These are phyloP conservation scores for Prunus armeniaca DNA, from an alignment of 306 rosid species.

Conservation along the genomic window DNA sequence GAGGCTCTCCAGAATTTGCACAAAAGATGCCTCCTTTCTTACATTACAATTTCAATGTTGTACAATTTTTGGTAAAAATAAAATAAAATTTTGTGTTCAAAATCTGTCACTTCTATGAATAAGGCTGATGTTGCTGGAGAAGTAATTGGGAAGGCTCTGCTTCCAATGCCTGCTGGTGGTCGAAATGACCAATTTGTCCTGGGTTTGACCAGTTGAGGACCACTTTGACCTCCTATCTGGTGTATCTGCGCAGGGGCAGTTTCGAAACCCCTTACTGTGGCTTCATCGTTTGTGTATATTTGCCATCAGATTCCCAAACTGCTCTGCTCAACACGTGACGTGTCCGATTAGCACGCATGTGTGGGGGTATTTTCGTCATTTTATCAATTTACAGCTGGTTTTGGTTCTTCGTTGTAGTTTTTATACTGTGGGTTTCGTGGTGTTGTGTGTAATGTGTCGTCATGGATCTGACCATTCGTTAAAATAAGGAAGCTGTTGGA, in stretches of 20 bases:
- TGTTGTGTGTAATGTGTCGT: neutral
- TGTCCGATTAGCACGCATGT: neutral
- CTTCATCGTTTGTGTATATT: constrained; percentile 1
- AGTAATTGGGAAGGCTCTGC: constrained; percentile 12
- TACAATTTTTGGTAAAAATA: neutral
- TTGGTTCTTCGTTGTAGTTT: neutral
- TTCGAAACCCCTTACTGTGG: constrained; percentile 1
- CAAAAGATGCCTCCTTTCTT: constrained; percentile 34
- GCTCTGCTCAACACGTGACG: constrained; percentile 6
- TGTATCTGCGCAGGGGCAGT: constrained; percentile 9
- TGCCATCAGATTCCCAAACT: neutral
- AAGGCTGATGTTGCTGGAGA: no score
- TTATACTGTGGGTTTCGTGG: neutral
- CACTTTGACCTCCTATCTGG: constrained; percentile 43
- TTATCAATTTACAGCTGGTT: constrained; percentile 5
- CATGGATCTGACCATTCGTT: constrained; percentile 25
- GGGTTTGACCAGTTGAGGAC: constrained; percentile 21
- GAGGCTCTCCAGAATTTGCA: neutral
- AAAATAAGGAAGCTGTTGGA: constrained; percentile 10
- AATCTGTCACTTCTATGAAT: no score
- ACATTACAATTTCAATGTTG: neutral
- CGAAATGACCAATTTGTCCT: constrained; percentile 40
- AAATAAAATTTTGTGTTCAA: neutral
- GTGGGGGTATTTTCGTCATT: constrained; percentile 20
- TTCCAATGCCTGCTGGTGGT: constrained; percentile 11